phyloP scores from a whole-genome alignment of 1,284 basidiomycete genomes.

The Ceratobasidium sp. region DNA sequence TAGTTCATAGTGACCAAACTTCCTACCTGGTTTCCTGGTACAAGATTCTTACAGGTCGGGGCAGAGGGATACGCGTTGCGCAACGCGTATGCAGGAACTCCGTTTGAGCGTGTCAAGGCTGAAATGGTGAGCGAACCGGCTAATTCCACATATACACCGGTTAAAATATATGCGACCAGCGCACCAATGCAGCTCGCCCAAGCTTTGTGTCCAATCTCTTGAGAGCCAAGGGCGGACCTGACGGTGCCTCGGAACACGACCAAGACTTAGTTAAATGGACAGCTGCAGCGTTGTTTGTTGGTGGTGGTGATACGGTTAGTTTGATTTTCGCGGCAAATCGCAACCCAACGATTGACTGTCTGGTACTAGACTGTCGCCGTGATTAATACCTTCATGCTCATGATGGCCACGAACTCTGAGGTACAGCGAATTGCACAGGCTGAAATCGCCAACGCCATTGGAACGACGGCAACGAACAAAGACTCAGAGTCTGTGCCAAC shows the following conservation, averaged over 20 bases:
- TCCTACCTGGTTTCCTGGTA: constrained; percentile 28
- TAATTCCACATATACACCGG: not conserved
- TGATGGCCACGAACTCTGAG: constrained; percentile 57
- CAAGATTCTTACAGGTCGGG: constrained; percentile 26
- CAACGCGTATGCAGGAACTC: constrained; percentile 22
- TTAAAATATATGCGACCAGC: constrained; percentile 1
- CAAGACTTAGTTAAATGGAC: constrained; percentile 40
- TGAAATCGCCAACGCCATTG: constrained; percentile 57
- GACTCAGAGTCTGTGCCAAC: not conserved
- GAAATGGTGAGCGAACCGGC: constrained; percentile 38
- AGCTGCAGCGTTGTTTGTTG: constrained; percentile 30
- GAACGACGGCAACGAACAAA: constrained; percentile 37
- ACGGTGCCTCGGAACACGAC: constrained; percentile 11
- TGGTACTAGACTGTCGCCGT: constrained; percentile 56
- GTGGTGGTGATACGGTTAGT: constrained; percentile 41
- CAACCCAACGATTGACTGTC: no score
- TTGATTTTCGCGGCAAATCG: no score
- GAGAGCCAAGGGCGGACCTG: constrained; percentile 7
- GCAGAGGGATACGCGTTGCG: constrained; percentile 29
- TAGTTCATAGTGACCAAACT: constrained; percentile 19
- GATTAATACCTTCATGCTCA: constrained; percentile 54
- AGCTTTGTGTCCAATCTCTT: constrained; percentile 38
- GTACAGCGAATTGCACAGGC: constrained; percentile 55
- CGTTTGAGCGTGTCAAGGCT: constrained; percentile 33
- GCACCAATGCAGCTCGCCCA: constrained; percentile 27